Base-by-base conservation (phyloP, 306 rosid species). In the Lablab purpureus region DNA sequence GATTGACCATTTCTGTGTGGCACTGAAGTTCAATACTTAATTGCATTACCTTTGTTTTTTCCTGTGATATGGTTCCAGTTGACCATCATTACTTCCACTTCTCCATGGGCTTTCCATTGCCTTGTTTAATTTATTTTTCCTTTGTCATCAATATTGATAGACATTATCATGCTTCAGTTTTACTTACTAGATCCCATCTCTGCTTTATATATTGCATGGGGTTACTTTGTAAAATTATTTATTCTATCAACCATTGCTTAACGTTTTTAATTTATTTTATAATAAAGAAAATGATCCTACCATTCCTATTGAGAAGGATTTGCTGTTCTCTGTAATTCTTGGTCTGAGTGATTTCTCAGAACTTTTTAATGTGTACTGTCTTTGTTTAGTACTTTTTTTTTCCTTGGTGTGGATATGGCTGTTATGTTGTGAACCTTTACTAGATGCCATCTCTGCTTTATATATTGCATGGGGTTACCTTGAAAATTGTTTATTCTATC, bases 191-290 rank as follows among this genome's bases (percentile, higher is more conserved):
- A 13, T 13, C 18, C 25, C 34, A 23, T 10, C 40, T 34, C 32
- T 78, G 76, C 17, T 40, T 78, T 63, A 59, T 52, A 60, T 67
- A 32, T 82, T 70, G 56, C 46, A 71, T 19, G 5, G 46, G 49
- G 27, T 15, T 69, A 65, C 64, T 30, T 13, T 52, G 59, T 51
- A 32, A 47, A 32, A 6, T 46, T 37, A 34, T 5, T 51, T 36
- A 37, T 19, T 50, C 68, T 18, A 45, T 74, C 52, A 62, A 14
- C 47, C 10, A 32, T 17, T 63, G 6, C 28, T 68, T 45, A 40
- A 22, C 21, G 10, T 50, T 27, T 59, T 0, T 41, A 63, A 70
- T 25, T 68, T 75, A 19, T 51, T 41, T 25, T 63, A 46, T 55
- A 23, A 63, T 36, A 28, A 28, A 41, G 55, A n/a, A 54, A 32